Percentiles rank a stretch among this genome's conserved stretches.
Conservation (phyloP, 257 asterid genomes). For the Solanum arcanum region DNA sequence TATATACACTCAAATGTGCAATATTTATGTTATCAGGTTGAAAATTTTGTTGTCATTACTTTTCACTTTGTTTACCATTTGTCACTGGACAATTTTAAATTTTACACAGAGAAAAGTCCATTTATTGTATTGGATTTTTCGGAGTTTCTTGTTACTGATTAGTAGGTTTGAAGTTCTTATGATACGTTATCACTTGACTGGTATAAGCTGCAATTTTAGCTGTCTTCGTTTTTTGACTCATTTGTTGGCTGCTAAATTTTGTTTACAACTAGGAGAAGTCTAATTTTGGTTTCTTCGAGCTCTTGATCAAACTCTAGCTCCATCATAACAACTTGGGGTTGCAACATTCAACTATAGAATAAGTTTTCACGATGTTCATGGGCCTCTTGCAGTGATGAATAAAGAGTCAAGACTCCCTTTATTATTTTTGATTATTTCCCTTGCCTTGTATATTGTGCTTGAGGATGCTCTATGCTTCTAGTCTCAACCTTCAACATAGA, state of each 20-base stretch:
- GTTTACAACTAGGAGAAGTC: not conserved
- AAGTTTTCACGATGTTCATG: not conserved
- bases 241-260: not conserved
- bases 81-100: not conserved
- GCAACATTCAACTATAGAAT: not conserved
- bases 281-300: not conserved
- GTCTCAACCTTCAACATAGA: not conserved
- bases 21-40: not conserved
- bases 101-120: not conserved
- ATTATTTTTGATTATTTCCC: not conserved
- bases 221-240: not conserved
- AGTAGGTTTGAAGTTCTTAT: not conserved
- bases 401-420: not conserved
- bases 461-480: not conserved
- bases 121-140: not conserved
- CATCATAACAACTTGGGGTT: not conserved
- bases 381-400: not conserved
- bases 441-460: not conserved
- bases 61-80: not conserved
- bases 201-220: not conserved
- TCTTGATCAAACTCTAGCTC: not conserved
- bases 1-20: not conserved
- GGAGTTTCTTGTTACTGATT: not conserved
- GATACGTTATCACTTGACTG: not conserved
- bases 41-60: not conserved